Evolutionary conservation across 495 filamentous ascomycete genomes (phyloP).

Genomic region (Parathielavia appendiculata): DNA sequence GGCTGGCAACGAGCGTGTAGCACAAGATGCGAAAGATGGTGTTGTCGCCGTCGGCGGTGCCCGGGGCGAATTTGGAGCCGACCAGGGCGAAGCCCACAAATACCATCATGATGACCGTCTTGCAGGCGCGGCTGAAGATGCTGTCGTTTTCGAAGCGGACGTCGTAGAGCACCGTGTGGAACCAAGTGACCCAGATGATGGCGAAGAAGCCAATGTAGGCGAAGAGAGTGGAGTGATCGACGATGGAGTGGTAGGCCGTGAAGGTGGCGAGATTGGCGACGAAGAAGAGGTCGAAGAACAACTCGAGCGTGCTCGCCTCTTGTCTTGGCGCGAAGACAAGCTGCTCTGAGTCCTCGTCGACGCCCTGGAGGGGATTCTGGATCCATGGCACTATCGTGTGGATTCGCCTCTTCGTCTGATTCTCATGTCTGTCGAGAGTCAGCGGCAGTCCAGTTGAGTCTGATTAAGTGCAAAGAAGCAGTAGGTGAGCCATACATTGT

Average conservation of each 20-base stretch:
- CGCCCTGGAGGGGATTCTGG: constrained; percentile 25
- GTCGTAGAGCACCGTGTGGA: constrained; percentile 62
- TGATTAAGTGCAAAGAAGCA: too few relatives aligned
- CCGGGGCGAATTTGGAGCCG: constrained; percentile 49
- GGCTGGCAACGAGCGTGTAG: constrained; percentile 32
- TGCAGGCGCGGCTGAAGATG: constrained; percentile 60
- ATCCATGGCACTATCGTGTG: constrained; percentile 25
- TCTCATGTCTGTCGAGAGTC: constrained; percentile 13
- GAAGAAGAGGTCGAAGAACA: constrained; percentile 59
- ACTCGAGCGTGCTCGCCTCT: constrained; percentile 53
- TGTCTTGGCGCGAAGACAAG: constrained; percentile 30
- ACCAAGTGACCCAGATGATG: constrained; percentile 69
- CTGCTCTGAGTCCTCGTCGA: constrained; percentile 23
- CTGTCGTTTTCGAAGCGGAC: constrained; percentile 63
- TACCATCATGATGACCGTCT: constrained; percentile 56
- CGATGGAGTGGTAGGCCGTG: constrained; percentile 49
- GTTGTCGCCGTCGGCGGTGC: constrained; percentile 30
- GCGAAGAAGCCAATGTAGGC: constrained; percentile 28
- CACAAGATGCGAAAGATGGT: constrained; percentile 30
- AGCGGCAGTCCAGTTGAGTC: too few relatives aligned
- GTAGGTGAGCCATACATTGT: not conserved
- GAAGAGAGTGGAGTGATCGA: constrained; percentile 25
- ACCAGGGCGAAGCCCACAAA: constrained; percentile 63
- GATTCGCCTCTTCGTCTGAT: constrained; percentile 17
- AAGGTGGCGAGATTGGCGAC: constrained; percentile 58